A percentile compares a stretch with the other conserved stretches of the same genome.
Evolutionary conservation across 768 basidiomycete species (phyloP).

Genomic region (Auriscalpium orientale): DNA sequence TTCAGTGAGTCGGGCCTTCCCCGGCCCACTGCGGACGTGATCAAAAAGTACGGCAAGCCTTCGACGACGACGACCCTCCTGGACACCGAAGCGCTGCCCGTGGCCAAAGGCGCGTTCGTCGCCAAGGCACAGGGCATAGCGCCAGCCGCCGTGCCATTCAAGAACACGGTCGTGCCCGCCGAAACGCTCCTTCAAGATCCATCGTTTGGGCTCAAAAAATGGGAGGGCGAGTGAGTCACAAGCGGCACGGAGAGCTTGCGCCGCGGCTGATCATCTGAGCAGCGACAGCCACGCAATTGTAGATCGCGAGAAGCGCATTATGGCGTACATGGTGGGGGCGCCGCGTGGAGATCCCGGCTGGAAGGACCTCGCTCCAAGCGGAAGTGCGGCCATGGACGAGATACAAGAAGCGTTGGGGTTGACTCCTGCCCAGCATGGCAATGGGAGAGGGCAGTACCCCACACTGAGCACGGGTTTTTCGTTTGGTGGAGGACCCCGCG

Average conservation of each 20-base stretch:
- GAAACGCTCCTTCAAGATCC: background rate
- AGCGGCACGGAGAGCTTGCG: background rate
- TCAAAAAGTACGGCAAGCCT: no score
- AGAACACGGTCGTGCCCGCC: no score
- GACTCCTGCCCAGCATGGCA: background rate
- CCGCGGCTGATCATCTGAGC: background rate
- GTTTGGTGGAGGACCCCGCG: background rate
- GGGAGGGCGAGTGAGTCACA: background rate
- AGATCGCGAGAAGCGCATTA: background rate
- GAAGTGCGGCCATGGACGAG: background rate
- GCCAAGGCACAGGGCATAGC: no score
- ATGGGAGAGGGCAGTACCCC: background rate
- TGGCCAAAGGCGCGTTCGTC: no score
- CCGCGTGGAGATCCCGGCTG: background rate
- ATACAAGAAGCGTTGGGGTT: background rate
- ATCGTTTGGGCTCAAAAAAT: background rate
- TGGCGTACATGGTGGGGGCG: background rate
- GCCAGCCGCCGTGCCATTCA: no score
- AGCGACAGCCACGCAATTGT: background rate
- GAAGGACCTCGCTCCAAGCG: background rate
- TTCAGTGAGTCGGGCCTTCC: no score
- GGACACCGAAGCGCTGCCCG: no score
- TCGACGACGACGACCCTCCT: no score
- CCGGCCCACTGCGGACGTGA: no score
- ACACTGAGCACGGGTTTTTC: background rate